Evolutionary conservation across 768 basidiomycete genomes (phyloP).

Genomic region (Boletus rubroflammeus): DNA sequence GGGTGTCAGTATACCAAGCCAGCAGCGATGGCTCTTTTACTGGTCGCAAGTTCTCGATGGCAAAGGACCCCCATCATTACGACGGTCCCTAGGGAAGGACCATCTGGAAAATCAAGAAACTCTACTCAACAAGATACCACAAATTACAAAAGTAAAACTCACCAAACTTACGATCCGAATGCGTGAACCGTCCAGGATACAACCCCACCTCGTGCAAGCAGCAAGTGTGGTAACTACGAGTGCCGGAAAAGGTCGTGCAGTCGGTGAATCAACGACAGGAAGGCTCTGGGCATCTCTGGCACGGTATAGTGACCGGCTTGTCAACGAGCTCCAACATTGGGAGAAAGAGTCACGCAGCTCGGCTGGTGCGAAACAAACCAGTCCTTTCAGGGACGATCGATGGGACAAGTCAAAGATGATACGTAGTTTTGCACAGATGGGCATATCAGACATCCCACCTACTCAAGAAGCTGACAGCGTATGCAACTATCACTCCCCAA

Average conservation of each 20-base stretch:
- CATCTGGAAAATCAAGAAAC: constrained; percentile 10
- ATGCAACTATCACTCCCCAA: neutral
- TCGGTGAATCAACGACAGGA: constrained; percentile 30
- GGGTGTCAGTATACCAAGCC: constrained; percentile 80
- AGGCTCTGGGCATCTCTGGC: constrained; percentile 72
- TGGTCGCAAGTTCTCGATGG: constrained; percentile 65
- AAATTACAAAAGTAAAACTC: constrained; percentile 47
- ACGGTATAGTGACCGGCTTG: constrained; percentile 73
- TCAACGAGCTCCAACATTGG: constrained; percentile 59
- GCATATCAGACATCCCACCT: constrained; percentile 25
- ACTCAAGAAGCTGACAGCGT: constrained; percentile 8
- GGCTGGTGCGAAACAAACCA: constrained; percentile 31
- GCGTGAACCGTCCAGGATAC: constrained; percentile 50
- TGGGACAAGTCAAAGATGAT: constrained; percentile 85
- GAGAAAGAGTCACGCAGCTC: constrained; percentile 50
- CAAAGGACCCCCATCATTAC: constrained; percentile 51
- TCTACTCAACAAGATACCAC: constrained; percentile 5
- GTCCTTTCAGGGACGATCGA: constrained; percentile 46
- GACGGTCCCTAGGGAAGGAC: constrained; percentile 26
- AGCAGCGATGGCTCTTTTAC: constrained; percentile 75
- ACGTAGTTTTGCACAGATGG: constrained; percentile 64
- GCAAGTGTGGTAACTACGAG: constrained; percentile 53
- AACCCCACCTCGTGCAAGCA: constrained; percentile 50
- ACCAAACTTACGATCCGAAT: constrained; percentile 58
- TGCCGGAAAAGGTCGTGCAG: constrained; percentile 36